These are phyloP conservation scores for Salix viminalis DNA, from an alignment of 345 rosid species.

Conservation along the genomic window DNA sequence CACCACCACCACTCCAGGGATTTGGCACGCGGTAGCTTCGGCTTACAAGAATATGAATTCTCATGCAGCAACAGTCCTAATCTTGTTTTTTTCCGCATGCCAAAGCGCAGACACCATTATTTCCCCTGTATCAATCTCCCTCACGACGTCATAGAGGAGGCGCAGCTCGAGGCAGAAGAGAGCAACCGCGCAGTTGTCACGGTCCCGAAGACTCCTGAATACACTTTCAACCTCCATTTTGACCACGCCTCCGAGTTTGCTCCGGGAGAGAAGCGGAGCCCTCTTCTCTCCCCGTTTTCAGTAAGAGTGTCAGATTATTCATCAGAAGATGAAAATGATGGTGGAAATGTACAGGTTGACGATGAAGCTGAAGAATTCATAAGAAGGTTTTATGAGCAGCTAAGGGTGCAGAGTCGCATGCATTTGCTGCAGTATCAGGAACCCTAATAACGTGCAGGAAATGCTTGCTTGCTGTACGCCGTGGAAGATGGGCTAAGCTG, in stretches of 20 bases:
- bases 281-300: slow-evolving; percentile 33
- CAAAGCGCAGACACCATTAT: slow-evolving; percentile 34
- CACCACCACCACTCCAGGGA: slow-evolving; percentile 8
- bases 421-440: slow-evolving; percentile 42
- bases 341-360: slow-evolving; percentile 28
- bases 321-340: slow-evolving; percentile 35
- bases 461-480: no score
- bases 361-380: slow-evolving; percentile 62
- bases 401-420: slow-evolving; percentile 42
- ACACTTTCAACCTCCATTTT: slow-evolving; percentile 29
- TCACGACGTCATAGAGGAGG: slow-evolving; percentile 23
- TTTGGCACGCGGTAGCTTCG: slow-evolving; percentile 34
- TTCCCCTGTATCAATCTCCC: slow-evolving; percentile 55
- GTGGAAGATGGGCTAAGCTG: no score
- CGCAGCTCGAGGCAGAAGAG: slow-evolving; percentile 12
- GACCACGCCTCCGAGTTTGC: slow-evolving; percentile 9
- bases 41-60: slow-evolving; percentile 60
- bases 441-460: no score
- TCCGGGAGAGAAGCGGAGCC: slow-evolving; percentile 30
- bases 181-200: slow-evolving; percentile 16
- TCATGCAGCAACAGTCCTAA: slow-evolving; percentile 61
- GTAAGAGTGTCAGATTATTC: slow-evolving; percentile 46
- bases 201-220: slow-evolving; percentile 46
- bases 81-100: slow-evolving; percentile 51
- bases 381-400: slow-evolving; percentile 45